Conservation (phyloP, 345 rosid genomes). For the Rhodamnia argentea region DNA sequence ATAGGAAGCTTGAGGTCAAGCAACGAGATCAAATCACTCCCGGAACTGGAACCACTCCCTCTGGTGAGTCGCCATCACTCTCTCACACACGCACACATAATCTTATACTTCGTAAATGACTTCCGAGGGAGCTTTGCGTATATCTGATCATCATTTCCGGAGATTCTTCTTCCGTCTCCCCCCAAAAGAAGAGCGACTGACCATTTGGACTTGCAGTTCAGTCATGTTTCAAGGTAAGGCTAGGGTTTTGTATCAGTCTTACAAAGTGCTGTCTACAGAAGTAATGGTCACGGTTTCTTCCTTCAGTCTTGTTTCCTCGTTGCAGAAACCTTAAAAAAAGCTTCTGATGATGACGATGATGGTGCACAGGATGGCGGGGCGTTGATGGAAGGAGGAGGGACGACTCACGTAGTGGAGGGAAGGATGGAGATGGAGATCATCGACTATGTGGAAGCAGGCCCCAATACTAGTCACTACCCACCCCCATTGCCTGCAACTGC, state of each 20-base stretch:
- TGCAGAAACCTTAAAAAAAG: not conserved
- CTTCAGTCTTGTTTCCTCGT: not conserved
- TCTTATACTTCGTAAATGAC: not conserved
- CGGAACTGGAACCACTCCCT: not conserved
- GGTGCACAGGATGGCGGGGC: constrained; percentile 9
- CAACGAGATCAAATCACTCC: not conserved
- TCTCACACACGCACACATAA: too few species aligned
- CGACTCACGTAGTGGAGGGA: constrained; percentile 5
- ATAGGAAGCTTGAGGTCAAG: not conserved
- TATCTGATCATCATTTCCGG: not conserved
- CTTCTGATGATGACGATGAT: not conserved
- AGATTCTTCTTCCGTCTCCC: not conserved
- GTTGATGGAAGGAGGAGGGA: constrained; percentile 1
- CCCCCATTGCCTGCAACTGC: constrained; percentile 40
- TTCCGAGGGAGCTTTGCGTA: not conserved
- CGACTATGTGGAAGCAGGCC: constrained; percentile 57
- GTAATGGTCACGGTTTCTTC: not conserved
- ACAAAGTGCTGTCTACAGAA: not conserved
- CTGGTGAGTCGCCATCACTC: not conserved
- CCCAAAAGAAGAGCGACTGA: not conserved
- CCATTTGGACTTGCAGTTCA: not conserved
- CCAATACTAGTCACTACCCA: constrained; percentile 46
- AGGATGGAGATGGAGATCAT: constrained; percentile 41
- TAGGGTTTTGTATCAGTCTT: not conserved
- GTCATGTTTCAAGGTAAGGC: not conserved